Base-by-base conservation (phyloP, 2,329 filamentous ascomycete species). In the Arthrobotrys pseudoclavata region DNA sequence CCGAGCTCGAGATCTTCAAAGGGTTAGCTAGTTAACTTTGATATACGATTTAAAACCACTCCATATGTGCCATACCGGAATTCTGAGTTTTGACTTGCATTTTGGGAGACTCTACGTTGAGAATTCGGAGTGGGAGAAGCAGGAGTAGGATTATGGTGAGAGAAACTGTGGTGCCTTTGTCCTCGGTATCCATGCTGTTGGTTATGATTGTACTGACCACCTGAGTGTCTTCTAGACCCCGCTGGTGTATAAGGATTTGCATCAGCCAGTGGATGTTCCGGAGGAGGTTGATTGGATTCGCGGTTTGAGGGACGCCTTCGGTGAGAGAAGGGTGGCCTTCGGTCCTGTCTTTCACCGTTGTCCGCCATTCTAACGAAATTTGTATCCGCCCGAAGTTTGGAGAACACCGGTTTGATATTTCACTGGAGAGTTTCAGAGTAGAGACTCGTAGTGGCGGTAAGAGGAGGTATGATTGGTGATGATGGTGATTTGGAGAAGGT, bases 61-160 rank as follows among this genome's bases (percentile, higher is more conserved):
- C n/a, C n/a, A n/a, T n/a, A n/a, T n/a, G n/a, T n/a, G n/a, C 20
- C 64, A 15, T 48, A 69, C 64, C 47, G 50, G 22, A 69, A 69
- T 12, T 45, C 48, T n/a, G 55, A 20, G 37, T 6, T 34, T 4
- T 22, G 22, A 1, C 50, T n/a, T 37, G 48, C 22, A 57, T 69
- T 34, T 2, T 66, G 45, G 18, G 10, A 42, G 31, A 9, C 42
- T 13, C 34, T 13, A 10, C 5, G 3, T n/a, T 34, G 34, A 40
- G 31, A 34, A 60, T 18, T 3, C 3, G 31, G 12, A 24, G 34
- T 20, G 2, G 55, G 18, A n/a, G 55, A 4, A 7, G 7, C 9
- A 45, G 42, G 42, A 45, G 15, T 3, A 20, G 18, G 31, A 26
- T n/a, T 40, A 42, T 60, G 15, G 9, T 57, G 55, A 18, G 55